These are phyloP conservation scores for Chalaropsis thielavioides DNA, from an alignment of 2,329 filamentous ascomycete species.

Conservation along the genomic window DNA sequence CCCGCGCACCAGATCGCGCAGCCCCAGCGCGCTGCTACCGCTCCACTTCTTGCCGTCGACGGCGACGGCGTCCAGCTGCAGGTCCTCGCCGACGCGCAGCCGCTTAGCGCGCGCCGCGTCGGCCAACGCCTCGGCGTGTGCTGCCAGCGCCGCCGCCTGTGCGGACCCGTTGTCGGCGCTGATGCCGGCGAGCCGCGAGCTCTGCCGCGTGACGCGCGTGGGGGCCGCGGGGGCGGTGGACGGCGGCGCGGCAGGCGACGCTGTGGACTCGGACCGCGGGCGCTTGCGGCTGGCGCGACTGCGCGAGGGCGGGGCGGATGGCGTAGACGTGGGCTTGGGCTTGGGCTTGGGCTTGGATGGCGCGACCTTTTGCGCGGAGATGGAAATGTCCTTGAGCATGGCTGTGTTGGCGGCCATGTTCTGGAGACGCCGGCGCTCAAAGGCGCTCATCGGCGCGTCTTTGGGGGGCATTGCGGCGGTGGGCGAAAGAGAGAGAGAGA, in stretches of 20 bases:
- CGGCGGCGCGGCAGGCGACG: background rate
- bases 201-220: slow-evolving; percentile 40
- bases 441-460: slow-evolving; percentile 52
- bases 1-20: slow-evolving; percentile 43
- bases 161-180: slow-evolving; percentile 33
- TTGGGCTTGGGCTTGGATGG: slow-evolving; percentile 8
- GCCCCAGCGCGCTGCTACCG: slow-evolving; percentile 46
- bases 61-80: slow-evolving; percentile 62
- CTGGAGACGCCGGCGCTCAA: slow-evolving; percentile 69
- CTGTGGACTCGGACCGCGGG: slow-evolving; percentile 23
- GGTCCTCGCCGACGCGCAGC: slow-evolving; percentile 36
- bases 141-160: slow-evolving; percentile 30
- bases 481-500: background rate
- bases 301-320: slow-evolving; percentile 24
- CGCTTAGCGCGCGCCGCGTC: slow-evolving; percentile 42
- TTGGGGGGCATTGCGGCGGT: slow-evolving; percentile 32
- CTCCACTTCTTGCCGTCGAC: slow-evolving; percentile 70
- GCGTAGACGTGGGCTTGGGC: slow-evolving; percentile 30
- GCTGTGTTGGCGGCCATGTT: slow-evolving; percentile 81
- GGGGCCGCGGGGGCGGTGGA: slow-evolving; percentile 20
- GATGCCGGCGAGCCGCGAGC: slow-evolving; percentile 42
- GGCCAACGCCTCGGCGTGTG: slow-evolving; percentile 30
- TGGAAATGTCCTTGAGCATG: slow-evolving; percentile 60
- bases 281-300: slow-evolving; percentile 14
- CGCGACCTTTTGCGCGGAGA: slow-evolving; percentile 50